Evolutionary conservation across 2,329 filamentous ascomycete species (phyloP).

Genomic region (Aspergillus uvarum): DNA sequence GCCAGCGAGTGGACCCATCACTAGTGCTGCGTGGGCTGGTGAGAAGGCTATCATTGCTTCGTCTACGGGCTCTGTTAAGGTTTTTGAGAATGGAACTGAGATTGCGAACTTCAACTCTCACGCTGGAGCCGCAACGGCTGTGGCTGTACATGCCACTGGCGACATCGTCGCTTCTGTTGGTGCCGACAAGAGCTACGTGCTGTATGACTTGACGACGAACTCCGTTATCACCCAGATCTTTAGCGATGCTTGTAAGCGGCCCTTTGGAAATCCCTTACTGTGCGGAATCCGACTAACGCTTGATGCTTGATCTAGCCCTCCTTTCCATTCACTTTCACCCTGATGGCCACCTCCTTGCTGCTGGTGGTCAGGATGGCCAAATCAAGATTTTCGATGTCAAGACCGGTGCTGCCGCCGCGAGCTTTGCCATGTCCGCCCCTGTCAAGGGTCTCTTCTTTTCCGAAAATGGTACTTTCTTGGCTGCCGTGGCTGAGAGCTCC

Average conservation of each 20-base stretch:
- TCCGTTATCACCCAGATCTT: slow-evolving; percentile 75
- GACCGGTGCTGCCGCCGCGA: slow-evolving; percentile 72
- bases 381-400: slow-evolving; percentile 89
- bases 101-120: slow-evolving; percentile 73
- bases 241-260: slow-evolving; percentile 69
- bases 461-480: slow-evolving; percentile 96
- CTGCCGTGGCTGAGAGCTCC: slow-evolving; percentile 74
- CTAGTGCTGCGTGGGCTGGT: slow-evolving; percentile 59
- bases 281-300: not conserved
- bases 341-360: slow-evolving; percentile 90
- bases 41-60: slow-evolving; percentile 71
- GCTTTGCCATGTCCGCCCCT: slow-evolving; percentile 65
- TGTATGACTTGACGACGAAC: slow-evolving; percentile 74
- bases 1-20: slow-evolving; percentile 65
- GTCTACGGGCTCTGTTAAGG: slow-evolving; percentile 73
- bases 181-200: slow-evolving; percentile 84
- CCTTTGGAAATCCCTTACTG: slow-evolving; percentile 10
- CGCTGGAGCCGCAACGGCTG: slow-evolving; percentile 72
- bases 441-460: slow-evolving; percentile 81
- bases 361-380: slow-evolving; percentile 73
- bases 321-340: slow-evolving; percentile 86
- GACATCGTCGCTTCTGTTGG: slow-evolving; percentile 84
- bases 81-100: slow-evolving; percentile 72
- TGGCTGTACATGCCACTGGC: slow-evolving; percentile 80
- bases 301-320: slow-evolving; percentile 55